These are phyloP conservation scores for Malania oleifera DNA, from an alignment of 164 flowering plant species.

Conservation along the genomic window DNA sequence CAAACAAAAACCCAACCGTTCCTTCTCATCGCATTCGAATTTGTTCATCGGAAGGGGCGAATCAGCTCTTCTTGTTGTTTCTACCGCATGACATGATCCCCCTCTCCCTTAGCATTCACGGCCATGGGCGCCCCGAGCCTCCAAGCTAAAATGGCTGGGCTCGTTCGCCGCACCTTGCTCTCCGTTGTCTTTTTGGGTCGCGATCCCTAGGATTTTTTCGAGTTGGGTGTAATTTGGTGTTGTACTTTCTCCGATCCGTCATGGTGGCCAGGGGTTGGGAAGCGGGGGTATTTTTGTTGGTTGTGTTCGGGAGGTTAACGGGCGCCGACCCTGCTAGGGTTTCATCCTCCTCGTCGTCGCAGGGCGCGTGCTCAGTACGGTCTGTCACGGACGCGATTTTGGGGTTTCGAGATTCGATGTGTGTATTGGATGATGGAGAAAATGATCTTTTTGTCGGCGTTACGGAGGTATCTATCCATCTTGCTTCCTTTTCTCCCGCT, in stretches of 20 bases:
- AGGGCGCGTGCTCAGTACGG: constrained; percentile 23
- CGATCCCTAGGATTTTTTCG: constrained; percentile 13
- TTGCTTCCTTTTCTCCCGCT: too few species aligned
- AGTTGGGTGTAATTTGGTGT: neutral
- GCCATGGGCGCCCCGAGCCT: constrained; percentile 3
- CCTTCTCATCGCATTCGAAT: too few species aligned
- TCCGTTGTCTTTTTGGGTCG: neutral
- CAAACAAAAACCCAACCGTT: too few species aligned
- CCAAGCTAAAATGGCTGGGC: constrained; percentile 16
- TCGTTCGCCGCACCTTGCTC: neutral
- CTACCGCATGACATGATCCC: neutral
- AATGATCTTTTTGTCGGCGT: constrained; percentile 18
- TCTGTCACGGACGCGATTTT: constrained; percentile 29
- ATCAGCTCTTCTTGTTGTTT: too few species aligned
- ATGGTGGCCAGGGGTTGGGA: constrained; percentile 29
- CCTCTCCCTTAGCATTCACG: neutral
- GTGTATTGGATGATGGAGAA: constrained; percentile 11
- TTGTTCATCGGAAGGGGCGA: too few species aligned
- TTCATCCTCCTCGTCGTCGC: constrained; percentile 18
- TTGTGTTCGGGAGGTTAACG: constrained; percentile 21
- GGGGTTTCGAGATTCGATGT: constrained; percentile 22
- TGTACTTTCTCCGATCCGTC: too few species aligned
- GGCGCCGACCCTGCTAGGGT: constrained; percentile 20
- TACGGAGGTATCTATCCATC: too few species aligned
- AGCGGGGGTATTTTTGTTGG: constrained; percentile 20